These are phyloP conservation scores for Curvularia hawaiiensis DNA, from an alignment of 2,329 filamentous ascomycete species.

Conservation along the genomic window DNA sequence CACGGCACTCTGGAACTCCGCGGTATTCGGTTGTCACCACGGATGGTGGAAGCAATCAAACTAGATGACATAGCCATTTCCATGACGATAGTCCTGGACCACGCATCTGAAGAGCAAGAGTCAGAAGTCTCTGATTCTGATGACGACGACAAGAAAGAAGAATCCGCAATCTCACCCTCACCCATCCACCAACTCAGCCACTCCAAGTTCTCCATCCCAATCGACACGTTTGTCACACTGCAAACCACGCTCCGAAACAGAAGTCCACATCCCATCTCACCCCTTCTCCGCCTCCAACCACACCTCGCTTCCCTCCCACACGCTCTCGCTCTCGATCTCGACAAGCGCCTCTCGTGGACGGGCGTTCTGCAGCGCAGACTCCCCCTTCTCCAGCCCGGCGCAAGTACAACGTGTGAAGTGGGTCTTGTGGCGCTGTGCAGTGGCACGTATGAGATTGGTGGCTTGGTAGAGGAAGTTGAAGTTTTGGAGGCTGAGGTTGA, in stretches of 20 bases:
- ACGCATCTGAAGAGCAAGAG: conserved; percentile 14
- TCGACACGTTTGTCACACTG: conserved; percentile 72
- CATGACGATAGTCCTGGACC: conserved; percentile 49
- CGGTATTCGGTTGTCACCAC: conserved; percentile 70
- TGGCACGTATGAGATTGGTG: conserved; percentile 82
- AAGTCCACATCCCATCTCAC: conserved; percentile 68
- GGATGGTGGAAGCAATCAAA: conserved; percentile 84
- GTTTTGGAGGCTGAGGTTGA: conserved; percentile 45
- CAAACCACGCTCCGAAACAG: conserved; percentile 77
- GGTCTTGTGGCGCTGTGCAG: conserved; percentile 77
- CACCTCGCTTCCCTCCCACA: conserved; percentile 74
- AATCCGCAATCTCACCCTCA: not conserved
- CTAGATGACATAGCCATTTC: conserved; percentile 75
- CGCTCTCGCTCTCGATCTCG: conserved; percentile 77
- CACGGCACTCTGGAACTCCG: conserved; percentile 77
- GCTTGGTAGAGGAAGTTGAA: conserved; percentile 79
- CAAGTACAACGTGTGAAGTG: conserved; percentile 65
- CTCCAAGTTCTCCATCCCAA: conserved; percentile 54
- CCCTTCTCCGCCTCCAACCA: conserved; percentile 77
- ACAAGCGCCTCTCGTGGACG: conserved; percentile 82
- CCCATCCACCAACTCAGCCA: conserved; percentile 47
- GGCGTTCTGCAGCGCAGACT: conserved; percentile 80
- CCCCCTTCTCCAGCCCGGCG: conserved; percentile 64
- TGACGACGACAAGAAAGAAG: not conserved
- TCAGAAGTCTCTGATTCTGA: conserved; percentile 15